Conservation (phyloP, 306 rosid genomes). For the Alnus glutinosa region DNA sequence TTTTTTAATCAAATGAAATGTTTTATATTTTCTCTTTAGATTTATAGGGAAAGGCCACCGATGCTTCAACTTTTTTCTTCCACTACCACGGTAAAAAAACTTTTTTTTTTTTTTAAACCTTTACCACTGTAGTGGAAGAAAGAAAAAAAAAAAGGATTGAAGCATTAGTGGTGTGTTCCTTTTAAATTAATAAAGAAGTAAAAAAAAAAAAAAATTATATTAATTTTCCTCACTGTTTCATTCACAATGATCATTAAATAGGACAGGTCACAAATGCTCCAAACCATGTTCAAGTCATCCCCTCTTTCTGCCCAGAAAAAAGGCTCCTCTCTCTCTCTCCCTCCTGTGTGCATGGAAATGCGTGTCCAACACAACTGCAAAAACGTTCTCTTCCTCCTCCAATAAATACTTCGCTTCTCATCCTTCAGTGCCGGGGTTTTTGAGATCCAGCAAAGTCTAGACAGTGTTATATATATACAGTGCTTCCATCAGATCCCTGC, state of each 20-base stretch:
- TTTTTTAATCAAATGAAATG: not conserved
- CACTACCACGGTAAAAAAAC: not conserved
- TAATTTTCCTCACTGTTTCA: not conserved
- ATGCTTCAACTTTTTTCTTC: not conserved
- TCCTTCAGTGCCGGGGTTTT: slow-evolving; percentile 1
- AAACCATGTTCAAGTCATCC: slow-evolving; percentile 17
- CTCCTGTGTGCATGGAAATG: slow-evolving; percentile 42
- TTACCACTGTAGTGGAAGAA: not conserved
- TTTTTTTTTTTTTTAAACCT: not conserved
- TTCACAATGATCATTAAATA: slow-evolving; percentile 35
- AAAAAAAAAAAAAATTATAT: not conserved
- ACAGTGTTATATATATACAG: not conserved
- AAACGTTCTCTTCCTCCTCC: slow-evolving; percentile 25
- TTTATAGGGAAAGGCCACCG: not conserved
- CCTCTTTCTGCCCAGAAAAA: not conserved
- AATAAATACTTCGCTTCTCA: slow-evolving; percentile 31
- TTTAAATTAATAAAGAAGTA: not conserved
- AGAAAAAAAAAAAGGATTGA: not conserved
- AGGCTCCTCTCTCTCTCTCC: slow-evolving; percentile 5
- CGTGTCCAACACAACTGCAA: slow-evolving; percentile 25
- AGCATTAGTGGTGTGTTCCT: no score
- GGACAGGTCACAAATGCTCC: slow-evolving; percentile 28
- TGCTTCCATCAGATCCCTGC: slow-evolving; percentile 25
- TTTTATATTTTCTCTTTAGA: not conserved
- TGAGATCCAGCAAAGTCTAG: slow-evolving; percentile 28